Evolutionary conservation across 495 filamentous ascomycete genomes (phyloP), one percentile per base, ranked within the genome.

Genomic region (Articulospora tetracladia): DNA sequence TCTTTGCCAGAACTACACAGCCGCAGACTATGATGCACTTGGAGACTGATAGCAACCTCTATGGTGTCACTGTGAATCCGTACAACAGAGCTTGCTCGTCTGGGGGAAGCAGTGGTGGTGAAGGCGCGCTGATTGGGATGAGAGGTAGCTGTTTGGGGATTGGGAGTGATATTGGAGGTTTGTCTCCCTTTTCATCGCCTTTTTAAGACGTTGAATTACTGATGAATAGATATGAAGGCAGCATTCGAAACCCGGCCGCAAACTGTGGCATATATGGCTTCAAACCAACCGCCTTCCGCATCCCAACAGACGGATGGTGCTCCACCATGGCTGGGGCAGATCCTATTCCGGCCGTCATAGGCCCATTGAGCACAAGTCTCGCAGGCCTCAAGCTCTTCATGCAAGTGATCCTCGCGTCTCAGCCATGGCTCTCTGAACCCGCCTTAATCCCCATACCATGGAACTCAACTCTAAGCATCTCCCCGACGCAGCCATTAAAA

Each of bases 21-120:
- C 67, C 67, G 22, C 64, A 65, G 52, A 59, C 30, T 50, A 62
- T 67, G 53, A 67, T 69, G 66, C 49, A 57, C 26, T 20, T 68
- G 0, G 68, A 72, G 51, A 66, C 66, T 20, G 47, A 65, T 26
- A 69, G 48, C 41, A 44, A 65, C 55, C 60, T 72, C n/a, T 70
- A 60, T 61, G 71, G 69, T 28, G 44, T 62, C 1, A 82, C 81
- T 1, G 66, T 79, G 15, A 81, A 82, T 64, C 77, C 83, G 0
- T 73, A 74, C 54, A 82, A 85, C 59, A 67, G 69, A 15, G 59
- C 65, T 17, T 62, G 85, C 24, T 82, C 79, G 25, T 72, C 76
- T 12, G 85, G 85, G 20, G 85, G 84, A 0, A 83, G 79, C 57
- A 81, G 78, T 25, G 83, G 85, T 6, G 84, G 84, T 48, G 84